phyloP scores from a whole-genome alignment of 768 basidiomycete genomes.

The Macrolepiota albuminosa region DNA sequence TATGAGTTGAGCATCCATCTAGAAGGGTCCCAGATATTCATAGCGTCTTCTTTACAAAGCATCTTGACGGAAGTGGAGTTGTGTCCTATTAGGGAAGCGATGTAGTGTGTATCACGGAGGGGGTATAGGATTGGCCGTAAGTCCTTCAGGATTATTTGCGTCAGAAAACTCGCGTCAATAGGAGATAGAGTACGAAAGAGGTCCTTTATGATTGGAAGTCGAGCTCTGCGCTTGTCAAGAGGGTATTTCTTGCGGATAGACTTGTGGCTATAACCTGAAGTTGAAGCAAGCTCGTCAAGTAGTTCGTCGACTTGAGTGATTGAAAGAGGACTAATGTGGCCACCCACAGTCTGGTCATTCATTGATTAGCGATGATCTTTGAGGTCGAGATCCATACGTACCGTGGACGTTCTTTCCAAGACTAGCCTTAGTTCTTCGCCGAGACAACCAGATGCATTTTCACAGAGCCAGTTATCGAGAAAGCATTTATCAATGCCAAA shows the following conservation, averaged over 20 bases:
- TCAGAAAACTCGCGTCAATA: slow-evolving; percentile 60
- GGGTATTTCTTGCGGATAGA: slow-evolving; percentile 35
- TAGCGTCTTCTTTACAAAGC: slow-evolving; percentile 59
- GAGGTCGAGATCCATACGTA: slow-evolving; percentile 22
- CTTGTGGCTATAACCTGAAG: slow-evolving; percentile 53
- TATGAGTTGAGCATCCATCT: slow-evolving; percentile 50
- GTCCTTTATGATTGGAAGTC: slow-evolving; percentile 39
- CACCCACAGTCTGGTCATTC: slow-evolving; percentile 21
- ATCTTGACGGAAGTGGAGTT: slow-evolving; percentile 51
- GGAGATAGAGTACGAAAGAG: slow-evolving; percentile 62
- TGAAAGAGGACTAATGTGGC: slow-evolving; percentile 32
- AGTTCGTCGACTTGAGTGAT: slow-evolving; percentile 56
- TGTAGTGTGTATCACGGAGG: slow-evolving; percentile 45
- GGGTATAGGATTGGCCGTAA: slow-evolving; percentile 77
- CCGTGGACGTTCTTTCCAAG: slow-evolving; percentile 32
- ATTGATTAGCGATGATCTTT: neutral
- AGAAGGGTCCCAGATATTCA: slow-evolving; percentile 68
- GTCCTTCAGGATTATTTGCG: slow-evolving; percentile 88
- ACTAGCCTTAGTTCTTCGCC: slow-evolving; percentile 58
- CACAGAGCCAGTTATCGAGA: slow-evolving; percentile 35
- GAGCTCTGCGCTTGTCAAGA: slow-evolving; percentile 19
- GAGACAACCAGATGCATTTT: slow-evolving; percentile 57
- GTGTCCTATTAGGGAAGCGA: slow-evolving; percentile 46
- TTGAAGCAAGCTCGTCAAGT: slow-evolving; percentile 70
- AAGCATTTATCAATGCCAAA: slow-evolving; percentile 31